Base-by-base conservation (phyloP, 768 basidiomycete species). In the Psilocybe tampanensis region DNA sequence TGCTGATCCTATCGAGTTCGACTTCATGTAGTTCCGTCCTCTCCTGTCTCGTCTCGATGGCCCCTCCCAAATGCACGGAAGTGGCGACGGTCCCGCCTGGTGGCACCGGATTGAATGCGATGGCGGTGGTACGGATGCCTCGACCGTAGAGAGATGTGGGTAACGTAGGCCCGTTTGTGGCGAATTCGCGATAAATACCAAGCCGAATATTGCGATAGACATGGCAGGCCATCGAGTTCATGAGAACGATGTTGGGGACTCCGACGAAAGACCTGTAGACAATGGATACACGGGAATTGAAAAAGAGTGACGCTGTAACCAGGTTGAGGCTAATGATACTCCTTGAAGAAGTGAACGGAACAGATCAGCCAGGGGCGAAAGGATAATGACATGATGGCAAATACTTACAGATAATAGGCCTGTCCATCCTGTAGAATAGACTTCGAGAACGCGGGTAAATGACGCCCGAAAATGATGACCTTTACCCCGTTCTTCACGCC, bases 191-290 rank as follows among this genome's bases (percentile, higher is more conserved):
- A 33, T 47, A 48, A 8, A 55, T 34, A 9, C 60, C 60, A 12
- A 61, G 39, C 33, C 49, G 57, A 17, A 47, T 54, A 42, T 58
- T 53, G 34, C 56, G 52, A 45, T 49, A 61, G 2, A 61, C 60
- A 21, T 52, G 52, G 26, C 60, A 57, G 21, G 56, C 60, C 60
- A 61, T 56, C 9, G 53, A 49, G 24, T 61, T 61, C 51, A 56
- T 61, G n/a, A 60, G 33, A 3, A 49, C 42, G 36, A 52, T 43
- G 42, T 53, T 50, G 19, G 55, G 47, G 21, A 51, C 47, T 8
- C 36, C 36, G 12, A 39, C 36, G 15, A 39, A 39, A 6, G 36
- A 39, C 3, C 36, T 5, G 36, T 39, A 39, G 36, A 39, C 36
- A 13, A 39, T 39, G 36, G 36, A 39, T 39, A 39, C 15, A 3